Evolutionary conservation across 345 rosid genomes (phyloP).

Genomic region (Erysimum cheiranthoides): DNA sequence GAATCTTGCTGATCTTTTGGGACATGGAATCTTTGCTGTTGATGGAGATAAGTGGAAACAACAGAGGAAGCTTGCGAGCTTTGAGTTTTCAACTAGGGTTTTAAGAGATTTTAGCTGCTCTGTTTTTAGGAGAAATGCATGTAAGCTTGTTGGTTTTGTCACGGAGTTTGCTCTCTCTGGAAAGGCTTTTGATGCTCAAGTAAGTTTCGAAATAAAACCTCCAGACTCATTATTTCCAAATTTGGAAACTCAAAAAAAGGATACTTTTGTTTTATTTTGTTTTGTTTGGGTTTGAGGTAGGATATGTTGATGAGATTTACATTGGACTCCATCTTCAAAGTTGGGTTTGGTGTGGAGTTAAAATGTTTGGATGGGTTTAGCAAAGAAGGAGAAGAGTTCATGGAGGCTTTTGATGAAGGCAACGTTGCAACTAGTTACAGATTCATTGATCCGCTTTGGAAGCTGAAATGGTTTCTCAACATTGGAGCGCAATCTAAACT

Average conservation of each 20-base stretch:
- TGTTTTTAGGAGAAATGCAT: constrained; percentile 65
- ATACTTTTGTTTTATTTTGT: neutral
- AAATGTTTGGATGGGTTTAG: constrained; percentile 64
- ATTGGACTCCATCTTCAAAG: constrained; percentile 79
- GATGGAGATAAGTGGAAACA: constrained; percentile 87
- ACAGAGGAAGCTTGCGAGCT: constrained; percentile 81
- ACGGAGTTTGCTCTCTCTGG: constrained; percentile 42
- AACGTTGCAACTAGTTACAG: constrained; percentile 60
- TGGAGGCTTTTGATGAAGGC: constrained; percentile 76
- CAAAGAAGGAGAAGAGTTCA: constrained; percentile 53
- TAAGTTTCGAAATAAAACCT: constrained; percentile 39
- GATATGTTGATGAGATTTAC: constrained; percentile 69
- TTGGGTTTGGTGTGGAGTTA: constrained; percentile 77
- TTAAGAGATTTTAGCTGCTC: constrained; percentile 71
- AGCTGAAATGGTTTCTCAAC: constrained; percentile 60
- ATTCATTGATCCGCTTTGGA: constrained; percentile 72
- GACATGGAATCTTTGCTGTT: constrained; percentile 78
- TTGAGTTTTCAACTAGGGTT: constrained; percentile 73
- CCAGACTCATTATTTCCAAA: neutral
- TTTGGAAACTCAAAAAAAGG: constrained; percentile 8
- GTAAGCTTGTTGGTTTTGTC: constrained; percentile 52
- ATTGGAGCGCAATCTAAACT: constrained; percentile 63
- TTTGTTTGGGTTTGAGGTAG: constrained; percentile 39
- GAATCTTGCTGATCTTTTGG: constrained; percentile 56
- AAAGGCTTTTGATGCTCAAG: constrained; percentile 68